These are phyloP conservation scores for Andrographis paniculata DNA, from an alignment of 305 asterid species.

Conservation along the genomic window DNA sequence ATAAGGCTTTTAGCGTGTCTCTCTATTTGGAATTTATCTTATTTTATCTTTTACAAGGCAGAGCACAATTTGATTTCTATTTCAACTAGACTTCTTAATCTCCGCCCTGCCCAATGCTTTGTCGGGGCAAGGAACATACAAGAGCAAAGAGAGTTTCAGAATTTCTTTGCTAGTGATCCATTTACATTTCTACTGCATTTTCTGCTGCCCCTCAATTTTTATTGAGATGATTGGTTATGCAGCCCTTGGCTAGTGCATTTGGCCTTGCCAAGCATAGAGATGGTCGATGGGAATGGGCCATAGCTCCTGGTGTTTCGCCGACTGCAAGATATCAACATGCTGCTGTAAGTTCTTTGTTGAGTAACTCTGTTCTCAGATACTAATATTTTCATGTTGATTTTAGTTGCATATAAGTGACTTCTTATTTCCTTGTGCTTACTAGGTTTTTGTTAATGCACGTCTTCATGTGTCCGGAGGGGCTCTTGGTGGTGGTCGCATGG, in stretches of 20 bases:
- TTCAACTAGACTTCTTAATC: neutral
- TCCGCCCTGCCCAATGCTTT: neutral
- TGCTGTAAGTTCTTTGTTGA: constrained; percentile 51
- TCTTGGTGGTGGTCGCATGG: constrained; percentile 99
- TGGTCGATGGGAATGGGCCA: constrained; percentile 99
- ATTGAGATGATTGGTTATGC: constrained; percentile 21
- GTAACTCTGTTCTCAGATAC: neutral
- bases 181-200: constrained; percentile 4
- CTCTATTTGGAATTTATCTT: neutral
- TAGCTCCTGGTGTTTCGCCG: constrained; percentile 99
- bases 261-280: constrained; percentile 99
- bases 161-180: too few relatives aligned
- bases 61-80: neutral
- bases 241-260: constrained; percentile 98
- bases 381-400: neutral
- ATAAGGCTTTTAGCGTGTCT: neutral
- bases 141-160: neutral
- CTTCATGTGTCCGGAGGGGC: constrained; percentile 99
- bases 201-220: neutral
- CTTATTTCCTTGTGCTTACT: constrained; percentile 17
- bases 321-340: constrained; percentile 98
- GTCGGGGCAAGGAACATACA: constrained; percentile 8
- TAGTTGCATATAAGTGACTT: constrained; percentile 5
- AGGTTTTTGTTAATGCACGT: constrained; percentile 99
- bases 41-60: neutral